These are phyloP conservation scores for Periconia macrospinosa DNA, from an alignment of 2,329 filamentous ascomycete genomes.

Conservation along the genomic window DNA sequence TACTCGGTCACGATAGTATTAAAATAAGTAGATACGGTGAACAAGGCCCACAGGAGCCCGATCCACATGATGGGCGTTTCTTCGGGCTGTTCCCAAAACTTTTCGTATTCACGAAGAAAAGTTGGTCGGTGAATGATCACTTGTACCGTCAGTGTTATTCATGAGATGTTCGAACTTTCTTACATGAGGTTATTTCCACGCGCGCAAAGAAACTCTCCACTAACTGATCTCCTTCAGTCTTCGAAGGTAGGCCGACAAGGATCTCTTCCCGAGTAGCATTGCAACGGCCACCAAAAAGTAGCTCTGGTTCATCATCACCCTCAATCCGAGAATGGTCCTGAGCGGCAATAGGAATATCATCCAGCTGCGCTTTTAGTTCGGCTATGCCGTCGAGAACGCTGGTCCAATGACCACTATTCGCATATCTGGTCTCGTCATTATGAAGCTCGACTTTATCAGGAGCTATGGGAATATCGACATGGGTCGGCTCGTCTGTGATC, in stretches of 20 bases:
- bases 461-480: constrained; percentile 22
- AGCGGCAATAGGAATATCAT: constrained; percentile 29
- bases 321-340: constrained; percentile 14
- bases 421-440: constrained; percentile 33
- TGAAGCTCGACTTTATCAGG: constrained; percentile 34
- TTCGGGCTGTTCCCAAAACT: constrained; percentile 48
- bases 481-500: constrained; percentile 9
- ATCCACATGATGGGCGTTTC: constrained; percentile 47
- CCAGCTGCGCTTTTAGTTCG: constrained; percentile 35
- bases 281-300: constrained; percentile 30
- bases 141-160: constrained; percentile 9
- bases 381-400: constrained; percentile 42
- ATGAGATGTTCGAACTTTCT: background rate
- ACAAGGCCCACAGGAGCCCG: constrained; percentile 47
- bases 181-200: constrained; percentile 33
- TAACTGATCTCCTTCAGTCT: constrained; percentile 27
- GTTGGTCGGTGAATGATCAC: constrained; percentile 34
- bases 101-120: constrained; percentile 41
- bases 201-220: constrained; percentile 27
- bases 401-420: constrained; percentile 39
- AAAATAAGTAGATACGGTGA: constrained; percentile 34
- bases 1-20: constrained; percentile 19
- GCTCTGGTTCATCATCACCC: constrained; percentile 26
- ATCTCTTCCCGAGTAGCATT: constrained; percentile 33
- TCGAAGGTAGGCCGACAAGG: constrained; percentile 28